Evolutionary conservation across 306 rosid species (phyloP).

Genomic region (Luffa acutangula): DNA sequence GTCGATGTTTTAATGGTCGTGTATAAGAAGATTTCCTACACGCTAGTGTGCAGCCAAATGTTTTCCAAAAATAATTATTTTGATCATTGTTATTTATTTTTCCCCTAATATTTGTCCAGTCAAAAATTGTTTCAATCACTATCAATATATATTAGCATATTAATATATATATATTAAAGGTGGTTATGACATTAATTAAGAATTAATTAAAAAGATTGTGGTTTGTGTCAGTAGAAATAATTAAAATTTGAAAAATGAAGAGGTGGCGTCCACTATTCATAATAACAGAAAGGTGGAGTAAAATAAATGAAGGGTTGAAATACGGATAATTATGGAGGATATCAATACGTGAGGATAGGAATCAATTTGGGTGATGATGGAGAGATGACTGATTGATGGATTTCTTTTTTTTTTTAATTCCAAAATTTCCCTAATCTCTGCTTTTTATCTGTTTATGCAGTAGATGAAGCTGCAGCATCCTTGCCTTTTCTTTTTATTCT

Average conservation of each 20-base stretch:
- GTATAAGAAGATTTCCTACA: too few relatives aligned
- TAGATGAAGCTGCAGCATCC: not conserved
- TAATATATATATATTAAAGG: too few relatives aligned
- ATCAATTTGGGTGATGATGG: not conserved
- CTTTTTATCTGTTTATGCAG: not conserved
- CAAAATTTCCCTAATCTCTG: not conserved
- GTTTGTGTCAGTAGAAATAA: too few relatives aligned
- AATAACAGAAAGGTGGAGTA: not conserved
- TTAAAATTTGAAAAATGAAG: not conserved
- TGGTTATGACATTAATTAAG: too few relatives aligned
- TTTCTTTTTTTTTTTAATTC: not conserved
- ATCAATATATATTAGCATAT: too few relatives aligned
- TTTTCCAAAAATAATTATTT: too few relatives aligned
- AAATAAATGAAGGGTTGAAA: not conserved
- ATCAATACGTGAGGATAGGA: not conserved
- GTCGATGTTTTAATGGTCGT: too few relatives aligned
- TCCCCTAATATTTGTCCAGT: too few relatives aligned
- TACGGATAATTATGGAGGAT: not conserved
- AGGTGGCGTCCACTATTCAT: not conserved
- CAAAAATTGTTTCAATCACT: too few relatives aligned
- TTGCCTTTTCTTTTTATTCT: not conserved
- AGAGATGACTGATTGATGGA: not conserved
- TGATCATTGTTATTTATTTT: too few relatives aligned
- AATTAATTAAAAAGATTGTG: too few relatives aligned
- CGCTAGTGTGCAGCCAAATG: too few relatives aligned